These are phyloP conservation scores for Penicillium silybi DNA, from an alignment of 495 filamentous ascomycete genomes.

Conservation along the genomic window DNA sequence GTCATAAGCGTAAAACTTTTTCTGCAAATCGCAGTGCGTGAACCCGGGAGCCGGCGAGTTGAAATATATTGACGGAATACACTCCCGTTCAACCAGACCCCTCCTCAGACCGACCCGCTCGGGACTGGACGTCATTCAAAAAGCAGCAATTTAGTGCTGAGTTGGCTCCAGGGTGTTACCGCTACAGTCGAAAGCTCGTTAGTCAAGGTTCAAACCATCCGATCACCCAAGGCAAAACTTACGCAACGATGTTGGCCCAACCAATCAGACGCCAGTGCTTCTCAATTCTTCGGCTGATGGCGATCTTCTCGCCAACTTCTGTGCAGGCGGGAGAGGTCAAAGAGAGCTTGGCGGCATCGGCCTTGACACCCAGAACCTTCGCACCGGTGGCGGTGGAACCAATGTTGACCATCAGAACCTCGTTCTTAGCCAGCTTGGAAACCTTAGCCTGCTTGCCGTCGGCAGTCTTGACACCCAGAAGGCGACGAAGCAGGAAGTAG, in stretches of 20 bases:
- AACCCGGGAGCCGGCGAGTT: conserved; percentile 14
- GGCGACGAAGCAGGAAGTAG: conserved; percentile 91
- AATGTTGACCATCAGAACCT: conserved; percentile 99
- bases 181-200: conserved; percentile 24
- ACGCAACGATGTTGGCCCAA: conserved; percentile 88
- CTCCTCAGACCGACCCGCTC: conserved; percentile 6
- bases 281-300: conserved; percentile 90
- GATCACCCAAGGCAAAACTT: conserved; percentile 30
- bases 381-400: conserved; percentile 93
- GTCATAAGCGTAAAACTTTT: conserved; percentile 35
- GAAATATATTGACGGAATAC: conserved; percentile 4
- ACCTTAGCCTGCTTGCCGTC: conserved; percentile 99
- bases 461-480: conserved; percentile 94
- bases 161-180: conserved; percentile 53
- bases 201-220: conserved; percentile 11
- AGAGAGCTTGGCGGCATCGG: conserved; percentile 88
- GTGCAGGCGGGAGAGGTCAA: conserved; percentile 90
- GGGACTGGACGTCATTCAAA: conserved; percentile 17
- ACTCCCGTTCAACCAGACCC: conserved; percentile 6
- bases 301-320: conserved; percentile 95
- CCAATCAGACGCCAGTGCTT: conserved; percentile 99
- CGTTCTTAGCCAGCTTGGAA: conserved; percentile 93
- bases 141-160: conserved; percentile 35
- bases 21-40: conserved; percentile 20
- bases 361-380: conserved; percentile 93